Percentiles rank a stretch among this genome's conserved stretches.
Conservation (phyloP, 2,329 filamentous ascomycete species). For the Arthrobotrys sinensis region DNA sequence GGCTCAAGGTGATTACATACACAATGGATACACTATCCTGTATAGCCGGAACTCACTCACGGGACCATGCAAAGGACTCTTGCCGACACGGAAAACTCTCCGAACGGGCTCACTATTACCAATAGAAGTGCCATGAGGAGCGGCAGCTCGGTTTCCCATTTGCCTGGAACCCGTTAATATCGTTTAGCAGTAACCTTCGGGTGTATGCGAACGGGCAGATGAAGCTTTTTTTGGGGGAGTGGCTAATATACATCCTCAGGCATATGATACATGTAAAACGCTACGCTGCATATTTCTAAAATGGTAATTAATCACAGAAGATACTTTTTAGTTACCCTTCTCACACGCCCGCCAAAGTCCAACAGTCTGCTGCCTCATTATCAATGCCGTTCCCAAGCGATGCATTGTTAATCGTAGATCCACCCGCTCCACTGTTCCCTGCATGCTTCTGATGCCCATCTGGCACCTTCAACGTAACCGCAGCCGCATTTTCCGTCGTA, state of each 20-base stretch:
- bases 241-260: constrained; percentile 19
- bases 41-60: constrained; percentile 27
- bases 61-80: constrained; percentile 31
- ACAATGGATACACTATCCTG: constrained; percentile 8
- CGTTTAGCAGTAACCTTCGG: constrained; percentile 3
- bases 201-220: constrained; percentile 22
- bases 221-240: constrained; percentile 7
- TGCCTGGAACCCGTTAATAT: not conserved
- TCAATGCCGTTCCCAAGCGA: constrained; percentile 48
- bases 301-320: not conserved
- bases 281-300: constrained; percentile 5
- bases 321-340: constrained; percentile 7
- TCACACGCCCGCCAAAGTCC: constrained; percentile 62
- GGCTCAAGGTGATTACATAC: constrained; percentile 2
- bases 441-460: constrained; percentile 20
- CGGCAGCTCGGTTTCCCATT: constrained; percentile 16
- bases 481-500: not conserved
- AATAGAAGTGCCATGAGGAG: constrained; percentile 39
- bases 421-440: constrained; percentile 26
- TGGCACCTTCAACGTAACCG: constrained; percentile 40
- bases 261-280: constrained; percentile 12
- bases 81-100: constrained; percentile 45
- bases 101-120: constrained; percentile 25
- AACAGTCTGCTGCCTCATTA: constrained; percentile 61
- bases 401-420: constrained; percentile 39